Evolutionary conservation across 2,329 filamentous ascomycete species (phyloP), one percentile per base, ranked within the genome.

Genomic region (Mycosphaerella sp.): DNA sequence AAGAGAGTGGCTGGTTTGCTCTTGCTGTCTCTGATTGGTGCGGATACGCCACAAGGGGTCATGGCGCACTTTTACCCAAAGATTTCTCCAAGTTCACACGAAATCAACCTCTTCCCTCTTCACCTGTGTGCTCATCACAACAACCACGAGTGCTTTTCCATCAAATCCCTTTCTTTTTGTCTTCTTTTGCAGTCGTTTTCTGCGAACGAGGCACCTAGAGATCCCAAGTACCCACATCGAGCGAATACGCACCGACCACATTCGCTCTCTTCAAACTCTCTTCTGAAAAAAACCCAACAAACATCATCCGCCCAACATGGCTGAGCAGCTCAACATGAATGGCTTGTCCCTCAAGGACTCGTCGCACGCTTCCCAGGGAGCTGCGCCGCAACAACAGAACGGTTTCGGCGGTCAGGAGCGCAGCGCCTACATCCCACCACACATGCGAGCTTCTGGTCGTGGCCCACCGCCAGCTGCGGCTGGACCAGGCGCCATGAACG

Each of bases 271-370:
- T 54, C 44, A 40, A 40, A 42, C 29, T 45, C 26, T 40, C 38
- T 55, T 55, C 53, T 17, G 48, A 48, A 45, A 46, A 56, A 31
- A 42, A 45, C 43, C 31, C 51, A 54, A 7, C 51, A 59, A 48
- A 51, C 52, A 26, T 44, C 50, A 31, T 48, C 41, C 49, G 49
- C 53, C 51, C 54, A 61, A 46, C 58, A 90, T 90, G 86, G 86
- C 86, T 72, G 86, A 89, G 68, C 85, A 91, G 78, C 80, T 93
- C 67, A 89, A 89, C 78, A 90, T 92, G 81, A 81, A 79, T 70
- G 82, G 83, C 70, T 78, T 92, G 67, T 85, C 76, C 73, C 77
- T 92, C 61, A 82, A 81, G 70, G 82, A 85, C 62, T 82, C 80
- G 58, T 78, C 82, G 72, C 81, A 83, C 69, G 81, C 79, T 63